These are phyloP conservation scores for Monascus purpureus DNA, from an alignment of 495 filamentous ascomycete genomes.

Conservation along the genomic window DNA sequence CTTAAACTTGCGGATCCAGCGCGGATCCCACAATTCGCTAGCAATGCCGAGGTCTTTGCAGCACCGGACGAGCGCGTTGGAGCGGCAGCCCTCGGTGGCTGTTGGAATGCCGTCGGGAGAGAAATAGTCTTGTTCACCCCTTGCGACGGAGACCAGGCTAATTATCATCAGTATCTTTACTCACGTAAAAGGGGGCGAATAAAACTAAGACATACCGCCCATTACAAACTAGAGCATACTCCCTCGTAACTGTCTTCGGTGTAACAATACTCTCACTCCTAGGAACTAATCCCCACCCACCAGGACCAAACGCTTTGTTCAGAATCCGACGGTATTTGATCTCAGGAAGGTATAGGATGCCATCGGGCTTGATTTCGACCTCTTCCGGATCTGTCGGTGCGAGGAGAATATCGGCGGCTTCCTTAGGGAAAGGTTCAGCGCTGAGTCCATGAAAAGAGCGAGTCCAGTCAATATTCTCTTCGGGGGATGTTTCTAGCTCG, in stretches of 20 bases:
- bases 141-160: slow-evolving; percentile 81
- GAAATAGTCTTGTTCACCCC: slow-evolving; percentile 94
- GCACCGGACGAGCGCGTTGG: slow-evolving; percentile 89
- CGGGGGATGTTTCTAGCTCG: slow-evolving; percentile 25
- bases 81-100: slow-evolving; percentile 92
- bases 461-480: slow-evolving; percentile 72
- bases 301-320: slow-evolving; percentile 84
- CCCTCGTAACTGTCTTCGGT: slow-evolving; percentile 74
- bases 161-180: too few relatives aligned
- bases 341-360: slow-evolving; percentile 91
- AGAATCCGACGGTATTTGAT: slow-evolving; percentile 95
- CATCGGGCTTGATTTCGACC: slow-evolving; percentile 93
- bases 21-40: slow-evolving; percentile 90
- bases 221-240: slow-evolving; percentile 84
- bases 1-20: slow-evolving; percentile 67
- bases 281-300: slow-evolving; percentile 88
- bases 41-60: slow-evolving; percentile 96
- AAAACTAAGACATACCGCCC: slow-evolving; percentile 52
- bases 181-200: too few relatives aligned
- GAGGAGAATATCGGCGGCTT: slow-evolving; percentile 58
- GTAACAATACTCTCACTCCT: slow-evolving; percentile 85
- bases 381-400: slow-evolving; percentile 54
- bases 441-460: slow-evolving; percentile 84
- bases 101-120: slow-evolving; percentile 86
- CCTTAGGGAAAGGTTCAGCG: slow-evolving; percentile 57